Evolutionary conservation across 1,284 basidiomycete genomes (phyloP).

Genomic region (Serendipita sp.): DNA sequence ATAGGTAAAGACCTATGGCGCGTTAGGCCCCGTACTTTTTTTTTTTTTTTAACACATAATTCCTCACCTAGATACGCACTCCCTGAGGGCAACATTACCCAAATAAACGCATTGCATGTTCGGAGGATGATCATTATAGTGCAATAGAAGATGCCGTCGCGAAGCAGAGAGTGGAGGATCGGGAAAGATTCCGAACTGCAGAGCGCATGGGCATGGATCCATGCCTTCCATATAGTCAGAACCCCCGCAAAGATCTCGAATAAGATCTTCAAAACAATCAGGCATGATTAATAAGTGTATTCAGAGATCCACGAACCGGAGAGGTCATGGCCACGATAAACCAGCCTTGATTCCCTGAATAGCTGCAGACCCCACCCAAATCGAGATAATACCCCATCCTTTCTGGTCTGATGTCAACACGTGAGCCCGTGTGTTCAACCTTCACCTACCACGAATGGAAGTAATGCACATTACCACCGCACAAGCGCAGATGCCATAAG

Average conservation of each 20-base stretch:
- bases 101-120: not conserved
- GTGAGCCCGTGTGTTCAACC: not conserved
- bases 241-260: not conserved
- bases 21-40: not conserved
- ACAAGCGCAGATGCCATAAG: not conserved
- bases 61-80: constrained; percentile 1
- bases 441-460: not conserved
- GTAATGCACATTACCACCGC: not conserved
- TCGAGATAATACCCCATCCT: constrained; percentile 4
- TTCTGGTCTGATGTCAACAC: not conserved
- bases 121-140: not conserved
- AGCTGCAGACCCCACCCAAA: constrained; percentile 1
- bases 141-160: constrained; percentile 4
- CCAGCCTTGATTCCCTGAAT: not conserved
- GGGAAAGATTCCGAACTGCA: not conserved
- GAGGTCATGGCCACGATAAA: constrained; percentile 1
- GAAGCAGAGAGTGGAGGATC: not conserved
- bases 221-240: constrained; percentile 1
- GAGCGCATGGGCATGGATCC: not conserved
- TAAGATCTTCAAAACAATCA: not conserved
- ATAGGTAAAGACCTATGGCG: not conserved
- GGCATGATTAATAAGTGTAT: not conserved
- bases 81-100: not conserved
- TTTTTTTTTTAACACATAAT: not conserved
- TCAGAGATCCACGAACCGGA: not conserved